Percentiles rank a stretch among this genome's conserved stretches.
phyloP scores from a whole-genome alignment of 2,329 filamentous ascomycete species.

The Botrytis tulipae region DNA sequence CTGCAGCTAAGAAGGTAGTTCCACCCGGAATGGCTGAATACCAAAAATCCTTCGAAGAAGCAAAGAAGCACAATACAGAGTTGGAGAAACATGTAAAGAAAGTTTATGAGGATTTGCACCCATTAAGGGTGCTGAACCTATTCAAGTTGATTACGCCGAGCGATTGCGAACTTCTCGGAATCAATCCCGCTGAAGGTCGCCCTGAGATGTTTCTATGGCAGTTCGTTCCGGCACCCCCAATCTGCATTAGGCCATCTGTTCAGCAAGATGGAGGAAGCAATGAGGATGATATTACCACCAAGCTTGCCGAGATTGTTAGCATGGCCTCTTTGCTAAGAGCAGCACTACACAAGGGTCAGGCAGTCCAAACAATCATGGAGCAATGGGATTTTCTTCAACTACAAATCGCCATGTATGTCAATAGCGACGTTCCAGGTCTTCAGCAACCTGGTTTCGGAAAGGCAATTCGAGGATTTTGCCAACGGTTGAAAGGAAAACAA shows the following conservation, averaged over 20 bases:
- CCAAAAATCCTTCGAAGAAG: conserved; percentile 79
- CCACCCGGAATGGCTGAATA: conserved; percentile 81
- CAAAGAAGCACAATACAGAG: conserved; percentile 74
- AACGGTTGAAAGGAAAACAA: conserved; percentile 94
- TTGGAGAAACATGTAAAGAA: conserved; percentile 89
- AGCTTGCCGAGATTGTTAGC: conserved; percentile 94
- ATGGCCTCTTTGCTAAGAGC: conserved; percentile 85
- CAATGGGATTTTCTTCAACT: conserved; percentile 97
- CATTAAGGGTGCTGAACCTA: conserved; percentile 81
- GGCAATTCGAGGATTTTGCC: conserved; percentile 88
- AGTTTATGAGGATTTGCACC: conserved; percentile 91
- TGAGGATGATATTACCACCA: conserved; percentile 94
- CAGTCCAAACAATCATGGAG: conserved; percentile 89
- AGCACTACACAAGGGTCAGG: conserved; percentile 77
- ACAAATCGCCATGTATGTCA: conserved; percentile 96
- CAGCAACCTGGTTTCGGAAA: conserved; percentile 85
- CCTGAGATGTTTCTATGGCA: conserved; percentile 99
- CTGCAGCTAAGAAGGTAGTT: conserved; percentile 77
- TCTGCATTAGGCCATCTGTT: conserved; percentile 91
- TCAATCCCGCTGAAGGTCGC: conserved; percentile 80
- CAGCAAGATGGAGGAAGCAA: conserved; percentile 90
- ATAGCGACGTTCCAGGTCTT: conserved; percentile 92
- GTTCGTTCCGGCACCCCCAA: conserved; percentile 87
- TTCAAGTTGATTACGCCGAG: conserved; percentile 82
- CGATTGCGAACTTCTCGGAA: conserved; percentile 87